A percentile compares a stretch with the other conserved stretches of the same genome.
phyloP scores from a whole-genome alignment of 345 rosid genomes.

The Heritiera littoralis region DNA sequence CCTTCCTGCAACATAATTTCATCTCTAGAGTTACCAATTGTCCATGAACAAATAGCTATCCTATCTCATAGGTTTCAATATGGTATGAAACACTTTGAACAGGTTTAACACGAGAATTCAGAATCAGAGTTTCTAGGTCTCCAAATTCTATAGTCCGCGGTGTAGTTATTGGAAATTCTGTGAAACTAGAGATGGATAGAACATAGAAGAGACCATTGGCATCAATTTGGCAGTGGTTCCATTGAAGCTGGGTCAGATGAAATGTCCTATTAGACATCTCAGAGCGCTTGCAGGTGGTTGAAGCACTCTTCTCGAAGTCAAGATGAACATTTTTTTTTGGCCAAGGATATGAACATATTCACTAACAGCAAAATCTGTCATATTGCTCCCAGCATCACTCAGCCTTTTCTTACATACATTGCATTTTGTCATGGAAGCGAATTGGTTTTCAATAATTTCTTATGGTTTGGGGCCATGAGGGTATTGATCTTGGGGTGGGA shows the following conservation, averaged over 20 bases:
- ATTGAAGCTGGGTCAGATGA: constrained; percentile 67
- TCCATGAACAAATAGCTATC: too few species aligned
- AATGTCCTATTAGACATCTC: constrained; percentile 46
- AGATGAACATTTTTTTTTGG: constrained; percentile 20
- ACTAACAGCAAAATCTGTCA: constrained; percentile 51
- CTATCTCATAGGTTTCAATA: too few species aligned
- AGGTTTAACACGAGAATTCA: too few species aligned
- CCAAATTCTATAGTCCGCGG: too few species aligned
- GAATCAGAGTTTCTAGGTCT: too few species aligned
- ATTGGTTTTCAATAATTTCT: background rate
- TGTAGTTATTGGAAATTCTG: background rate
- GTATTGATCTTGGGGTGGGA: background rate
- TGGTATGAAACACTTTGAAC: too few species aligned
- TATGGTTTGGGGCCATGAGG: background rate
- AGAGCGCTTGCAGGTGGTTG: constrained; percentile 52
- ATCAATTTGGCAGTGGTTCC: constrained; percentile 53
- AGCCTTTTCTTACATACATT: constrained; percentile 29
- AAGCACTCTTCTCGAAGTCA: constrained; percentile 53
- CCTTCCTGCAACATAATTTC: constrained; percentile 39
- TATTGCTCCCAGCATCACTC: constrained; percentile 32
- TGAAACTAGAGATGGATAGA: background rate
- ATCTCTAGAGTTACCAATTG: background rate
- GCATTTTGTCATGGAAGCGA: too few species aligned
- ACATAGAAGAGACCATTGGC: constrained; percentile 35
- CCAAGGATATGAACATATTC: constrained; percentile 28